Percentiles rank a stretch among this genome's conserved stretches.
phyloP scores from a whole-genome alignment of 2,329 filamentous ascomycete genomes.

The Fusarium scirpi region DNA sequence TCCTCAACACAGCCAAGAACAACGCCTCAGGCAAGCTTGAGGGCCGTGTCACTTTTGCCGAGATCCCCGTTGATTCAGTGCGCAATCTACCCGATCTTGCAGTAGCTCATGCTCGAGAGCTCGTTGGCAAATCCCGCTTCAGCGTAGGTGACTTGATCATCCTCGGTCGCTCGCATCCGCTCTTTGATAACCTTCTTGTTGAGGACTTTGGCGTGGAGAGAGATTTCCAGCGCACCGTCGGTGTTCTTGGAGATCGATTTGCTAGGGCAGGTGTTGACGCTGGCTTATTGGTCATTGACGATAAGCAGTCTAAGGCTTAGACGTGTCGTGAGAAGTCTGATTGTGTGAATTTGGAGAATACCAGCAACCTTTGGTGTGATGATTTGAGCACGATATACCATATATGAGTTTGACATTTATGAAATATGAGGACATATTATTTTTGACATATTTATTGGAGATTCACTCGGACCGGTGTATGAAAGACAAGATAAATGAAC shows the following conservation, averaged over 20 bases:
- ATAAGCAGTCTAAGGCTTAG: slow-evolving; percentile 19
- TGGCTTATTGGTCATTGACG: slow-evolving; percentile 47
- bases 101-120: slow-evolving; percentile 33
- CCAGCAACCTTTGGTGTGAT: not conserved
- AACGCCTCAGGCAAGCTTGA: slow-evolving; percentile 34
- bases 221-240: slow-evolving; percentile 45
- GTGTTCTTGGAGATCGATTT: slow-evolving; percentile 45
- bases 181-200: slow-evolving; percentile 29
- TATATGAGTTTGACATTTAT: slow-evolving; percentile 2
- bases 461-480: not conserved
- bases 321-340: not conserved
- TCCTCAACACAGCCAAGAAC: slow-evolving; percentile 43
- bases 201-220: slow-evolving; percentile 45
- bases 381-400: not conserved
- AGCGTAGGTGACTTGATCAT: slow-evolving; percentile 47
- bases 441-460: not conserved
- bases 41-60: slow-evolving; percentile 38
- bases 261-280: slow-evolving; percentile 47
- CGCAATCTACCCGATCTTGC: slow-evolving; percentile 46
- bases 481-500: not conserved
- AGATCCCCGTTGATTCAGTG: slow-evolving; percentile 42
- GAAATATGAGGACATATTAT: not conserved
- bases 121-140: slow-evolving; percentile 40
- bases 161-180: slow-evolving; percentile 39
- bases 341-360: not conserved